Evolutionary conservation across 352 stramenopile species (phyloP), one percentile per base, ranked within the genome.

Genomic region (Elongisporangium undulatum): DNA sequence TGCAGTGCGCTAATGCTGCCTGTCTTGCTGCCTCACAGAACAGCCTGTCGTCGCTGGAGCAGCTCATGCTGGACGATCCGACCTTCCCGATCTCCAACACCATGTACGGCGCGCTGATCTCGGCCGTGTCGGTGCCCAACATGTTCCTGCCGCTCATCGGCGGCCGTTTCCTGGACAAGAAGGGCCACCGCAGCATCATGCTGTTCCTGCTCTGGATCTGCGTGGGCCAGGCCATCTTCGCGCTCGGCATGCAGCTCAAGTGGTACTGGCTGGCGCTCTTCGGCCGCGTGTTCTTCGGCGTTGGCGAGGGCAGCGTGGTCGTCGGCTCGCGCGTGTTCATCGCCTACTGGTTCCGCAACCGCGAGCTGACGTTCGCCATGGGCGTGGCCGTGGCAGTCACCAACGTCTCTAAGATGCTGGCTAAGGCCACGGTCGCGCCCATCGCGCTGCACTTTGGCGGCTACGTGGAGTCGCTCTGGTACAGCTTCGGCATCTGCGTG

Each of bases 361-460:
- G 67, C 19, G 86, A 95, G 64, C 75, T 96, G n/a, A 94, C 85
- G 12, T 96, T 94, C 50, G 87, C 87, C 45, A 92, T 96, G 82
- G 90, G 90, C 38, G 85, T 95, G 13, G 86, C 68, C 48, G 88
- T 97, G n/a, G 89, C 85, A 15, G 63, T 95, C 39, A 95, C 90
- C n/a, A 96, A 96, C 63, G 60, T 96, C 12, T 92, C 80, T 59
- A 97, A 97, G 80, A 97, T 96, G 79, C 58, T 96, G n/a, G 88
- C 89, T 15, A 96, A 96, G 68, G 72, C 89, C 1, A 95, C 86
- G 6, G 84, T 95, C 20, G 89, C 86, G 13, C 89, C 90, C 0
- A 78, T 96, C 29, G 87, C 88, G 1, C 65, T 95, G 16, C 83
- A 91, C 58, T 94, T 92, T 65, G 82, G 87, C 16, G 82, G 85